phyloP scores from a whole-genome alignment of 2,329 filamentous ascomycete species.

The Pyrenophora tritici-repentis region DNA sequence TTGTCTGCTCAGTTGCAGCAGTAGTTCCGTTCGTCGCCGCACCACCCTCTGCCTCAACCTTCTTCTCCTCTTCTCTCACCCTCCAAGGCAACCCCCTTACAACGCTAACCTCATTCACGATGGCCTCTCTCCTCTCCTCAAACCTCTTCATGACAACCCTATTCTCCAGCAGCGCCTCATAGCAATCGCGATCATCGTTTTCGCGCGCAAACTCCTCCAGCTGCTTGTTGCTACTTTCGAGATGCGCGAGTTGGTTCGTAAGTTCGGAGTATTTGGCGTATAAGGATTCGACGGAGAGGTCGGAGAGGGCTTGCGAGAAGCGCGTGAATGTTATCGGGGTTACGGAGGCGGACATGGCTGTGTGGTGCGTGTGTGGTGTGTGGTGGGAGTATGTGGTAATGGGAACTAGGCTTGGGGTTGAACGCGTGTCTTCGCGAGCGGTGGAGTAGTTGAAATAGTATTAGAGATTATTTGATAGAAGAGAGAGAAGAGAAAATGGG shows the following conservation, averaged over 20 bases:
- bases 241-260: conserved; percentile 73
- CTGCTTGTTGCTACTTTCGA: conserved; percentile 74
- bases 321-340: conserved; percentile 64
- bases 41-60: background rate
- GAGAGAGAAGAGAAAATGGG: no score
- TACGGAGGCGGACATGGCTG: conserved; percentile 66
- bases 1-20: background rate
- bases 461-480: no score
- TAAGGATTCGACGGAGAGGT: conserved; percentile 68
- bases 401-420: no score
- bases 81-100: conserved; percentile 60
- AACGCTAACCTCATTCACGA: conserved; percentile 69
- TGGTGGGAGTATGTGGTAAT: no score
- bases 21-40: background rate
- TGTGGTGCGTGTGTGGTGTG: background rate
- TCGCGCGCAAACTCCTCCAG: conserved; percentile 63
- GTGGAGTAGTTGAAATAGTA: no score
- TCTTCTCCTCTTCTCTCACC: conserved; percentile 27
- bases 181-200: conserved; percentile 69
- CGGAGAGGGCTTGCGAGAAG: conserved; percentile 70
- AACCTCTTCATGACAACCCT: conserved; percentile 70
- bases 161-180: conserved; percentile 76
- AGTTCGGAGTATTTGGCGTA: conserved; percentile 78
- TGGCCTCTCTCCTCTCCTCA: conserved; percentile 66
- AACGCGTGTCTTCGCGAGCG: no score